Evolutionary conservation across 306 rosid genomes (phyloP), one percentile per base, ranked within the genome.

Genomic region (Morella rubra): DNA sequence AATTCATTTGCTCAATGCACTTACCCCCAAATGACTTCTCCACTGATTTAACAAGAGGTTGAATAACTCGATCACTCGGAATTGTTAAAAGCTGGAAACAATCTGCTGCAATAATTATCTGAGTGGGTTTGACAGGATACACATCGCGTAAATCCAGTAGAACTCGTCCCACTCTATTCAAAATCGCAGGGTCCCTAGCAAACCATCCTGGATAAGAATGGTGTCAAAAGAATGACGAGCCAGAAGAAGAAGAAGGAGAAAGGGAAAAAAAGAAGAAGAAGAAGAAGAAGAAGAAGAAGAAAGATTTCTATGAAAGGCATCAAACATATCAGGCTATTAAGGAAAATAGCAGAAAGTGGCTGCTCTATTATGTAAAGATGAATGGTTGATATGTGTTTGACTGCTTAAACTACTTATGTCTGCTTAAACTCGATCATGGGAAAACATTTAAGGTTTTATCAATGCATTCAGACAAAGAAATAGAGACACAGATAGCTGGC

Each of bases 1-100:
- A 46, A 68, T 52, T 22, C 56, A 79, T 69, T 24, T 7, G 65
- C 27, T 73, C 58, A 72, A 75, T 54, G 49, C 24, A 73, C 87
- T 81, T 72, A 92, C 97, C 92, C 69, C 97, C 98, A 65, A 80
- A 95, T 69, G 89, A 80, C 87, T 89, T 88, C 62, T 84, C 86
- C 53, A 87, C 76, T 49, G 93, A 83, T 80, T 84, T 73, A 69
- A 77, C 71, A 46, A 90, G 84, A 81, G 40, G 78, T 53, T 27
- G 81, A 44, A 78, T 62, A 32, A 78, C 76, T 77, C 80, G 81
- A 81, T 78, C 81, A n/a, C 71, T 85, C 8, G 96, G 97, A 78
- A 72, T 74, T 52, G 77, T 84, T 65, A 97, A 90, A 78, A 92
- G 87, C 90, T 81, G 87, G 84, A 95, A 88, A 77, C 97, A 92